Percentiles rank a stretch among this genome's conserved stretches.
These are phyloP conservation scores for Solanum pimpinellifolium DNA, from an alignment of 257 asterid species.

Conservation along the genomic window DNA sequence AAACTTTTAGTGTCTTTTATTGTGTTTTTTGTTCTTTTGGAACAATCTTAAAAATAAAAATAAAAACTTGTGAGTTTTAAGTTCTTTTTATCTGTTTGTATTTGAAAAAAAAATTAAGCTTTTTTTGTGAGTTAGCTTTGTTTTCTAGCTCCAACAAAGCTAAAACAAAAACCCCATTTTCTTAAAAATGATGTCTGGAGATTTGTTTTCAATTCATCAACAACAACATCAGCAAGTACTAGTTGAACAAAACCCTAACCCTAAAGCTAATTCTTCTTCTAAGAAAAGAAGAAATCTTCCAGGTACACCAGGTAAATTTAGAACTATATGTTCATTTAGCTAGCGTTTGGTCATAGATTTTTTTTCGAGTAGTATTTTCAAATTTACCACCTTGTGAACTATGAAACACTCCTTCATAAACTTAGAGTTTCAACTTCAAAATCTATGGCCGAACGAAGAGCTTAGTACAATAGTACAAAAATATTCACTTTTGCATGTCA, in stretches of 20 bases:
- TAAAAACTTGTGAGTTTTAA: conserved; percentile 9
- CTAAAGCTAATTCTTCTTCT: conserved; percentile 27
- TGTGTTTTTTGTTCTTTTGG: conserved; percentile 25
- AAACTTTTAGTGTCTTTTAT: not conserved
- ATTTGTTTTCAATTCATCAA: conserved; percentile 42
- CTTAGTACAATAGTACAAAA: not conserved
- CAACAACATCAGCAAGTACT: not conserved
- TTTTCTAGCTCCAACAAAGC: conserved; percentile 20
- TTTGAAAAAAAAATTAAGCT: conserved; percentile 14
- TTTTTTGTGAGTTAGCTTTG: conserved; percentile 14
- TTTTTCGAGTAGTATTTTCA: not conserved
- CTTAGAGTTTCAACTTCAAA: not conserved
- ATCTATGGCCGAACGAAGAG: not conserved
- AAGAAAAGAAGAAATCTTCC: conserved; percentile 83
- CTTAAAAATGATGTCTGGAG: conserved; percentile 67
- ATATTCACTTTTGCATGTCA: not conserved
- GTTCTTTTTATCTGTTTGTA: conserved; percentile 33
- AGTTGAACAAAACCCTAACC: conserved; percentile 41
- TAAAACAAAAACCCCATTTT: conserved; percentile 1
- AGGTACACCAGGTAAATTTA: conserved; percentile 68
- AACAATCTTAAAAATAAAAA: conserved; percentile 4
- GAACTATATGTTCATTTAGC: not conserved
- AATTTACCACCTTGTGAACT: not conserved
- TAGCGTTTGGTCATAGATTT: not conserved
- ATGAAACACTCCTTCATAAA: not conserved